Evolutionary conservation across 1,284 basidiomycete species (phyloP).

Genomic region (Sporisorium iseilematis-ciliati): DNA sequence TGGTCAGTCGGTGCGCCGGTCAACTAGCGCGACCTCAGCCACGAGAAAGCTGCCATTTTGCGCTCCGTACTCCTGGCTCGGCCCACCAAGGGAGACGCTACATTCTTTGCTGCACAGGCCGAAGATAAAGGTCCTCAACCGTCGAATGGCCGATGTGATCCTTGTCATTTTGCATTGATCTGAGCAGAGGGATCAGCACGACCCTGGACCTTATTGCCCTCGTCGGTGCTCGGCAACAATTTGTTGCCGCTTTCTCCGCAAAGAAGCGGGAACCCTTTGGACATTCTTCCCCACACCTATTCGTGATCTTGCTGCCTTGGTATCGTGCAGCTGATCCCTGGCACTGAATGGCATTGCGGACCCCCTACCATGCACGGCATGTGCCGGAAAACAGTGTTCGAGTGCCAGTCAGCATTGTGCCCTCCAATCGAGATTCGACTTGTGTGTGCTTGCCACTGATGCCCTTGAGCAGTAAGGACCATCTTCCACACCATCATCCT

Average conservation of each 20-base stretch:
- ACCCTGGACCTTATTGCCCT: no score
- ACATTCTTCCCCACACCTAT: conserved; percentile 3
- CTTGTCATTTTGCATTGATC: background rate
- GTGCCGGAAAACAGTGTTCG: no score
- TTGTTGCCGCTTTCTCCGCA: conserved; percentile 2
- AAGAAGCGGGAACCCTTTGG: background rate
- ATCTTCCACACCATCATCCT: no score
- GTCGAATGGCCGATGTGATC: no score
- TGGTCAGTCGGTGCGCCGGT: background rate
- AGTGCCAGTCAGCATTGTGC: no score
- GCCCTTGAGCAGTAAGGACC: no score
- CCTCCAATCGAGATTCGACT: no score
- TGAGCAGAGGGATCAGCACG: background rate
- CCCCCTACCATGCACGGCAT: no score
- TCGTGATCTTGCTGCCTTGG: background rate
- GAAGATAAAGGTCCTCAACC: no score
- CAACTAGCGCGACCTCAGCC: background rate
- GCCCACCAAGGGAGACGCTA: background rate
- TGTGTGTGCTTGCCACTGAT: no score
- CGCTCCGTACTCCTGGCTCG: background rate
- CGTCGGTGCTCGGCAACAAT: conserved; percentile 1
- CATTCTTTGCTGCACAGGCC: no score
- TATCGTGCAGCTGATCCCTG: background rate
- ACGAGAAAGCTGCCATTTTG: background rate
- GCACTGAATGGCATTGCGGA: no score